phyloP scores from a whole-genome alignment of 1,284 basidiomycete genomes.

The Vanrija sp. region DNA sequence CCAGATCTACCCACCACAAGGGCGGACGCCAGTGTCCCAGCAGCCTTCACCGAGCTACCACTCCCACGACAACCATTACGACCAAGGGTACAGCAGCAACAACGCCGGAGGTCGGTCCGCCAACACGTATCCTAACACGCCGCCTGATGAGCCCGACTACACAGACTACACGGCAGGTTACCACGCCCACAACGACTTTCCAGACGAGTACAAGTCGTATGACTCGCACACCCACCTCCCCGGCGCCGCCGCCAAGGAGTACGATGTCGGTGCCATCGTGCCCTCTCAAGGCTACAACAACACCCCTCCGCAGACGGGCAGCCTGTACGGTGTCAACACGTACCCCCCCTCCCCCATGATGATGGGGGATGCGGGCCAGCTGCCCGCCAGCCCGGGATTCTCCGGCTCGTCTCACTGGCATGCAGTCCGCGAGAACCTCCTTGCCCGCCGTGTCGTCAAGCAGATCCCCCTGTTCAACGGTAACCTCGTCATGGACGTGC shows the following conservation, averaged over 20 bases:
- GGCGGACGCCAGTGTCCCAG: too few relatives aligned
- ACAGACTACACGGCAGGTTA: neutral
- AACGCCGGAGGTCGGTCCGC: neutral
- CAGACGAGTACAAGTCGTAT: constrained; percentile 38
- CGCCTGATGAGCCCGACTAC: too few relatives aligned
- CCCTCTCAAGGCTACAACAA: constrained; percentile 15
- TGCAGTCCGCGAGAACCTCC: constrained; percentile 33
- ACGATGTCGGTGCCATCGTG: constrained; percentile 33
- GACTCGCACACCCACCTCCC: constrained; percentile 25
- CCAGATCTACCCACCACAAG: too few relatives aligned
- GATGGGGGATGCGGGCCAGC: neutral
- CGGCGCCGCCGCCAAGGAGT: constrained; percentile 26
- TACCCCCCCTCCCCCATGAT: constrained; percentile 10
- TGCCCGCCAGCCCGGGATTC: constrained; percentile 18
- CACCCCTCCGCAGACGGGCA: neutral
- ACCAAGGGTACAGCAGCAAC: neutral
- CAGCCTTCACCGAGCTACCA: constrained; percentile 2
- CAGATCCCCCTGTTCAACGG: constrained; percentile 77
- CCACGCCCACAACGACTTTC: constrained; percentile 22
- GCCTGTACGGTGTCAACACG: constrained; percentile 5
- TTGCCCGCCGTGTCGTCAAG: constrained; percentile 58
- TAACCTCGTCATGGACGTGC: constrained; percentile 76
- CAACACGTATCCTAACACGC: neutral
- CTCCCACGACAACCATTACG: constrained; percentile 5
- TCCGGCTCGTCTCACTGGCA: constrained; percentile 43